These are phyloP conservation scores for Staphylotrichum longicolle DNA, from an alignment of 495 filamentous ascomycete species.

Conservation along the genomic window DNA sequence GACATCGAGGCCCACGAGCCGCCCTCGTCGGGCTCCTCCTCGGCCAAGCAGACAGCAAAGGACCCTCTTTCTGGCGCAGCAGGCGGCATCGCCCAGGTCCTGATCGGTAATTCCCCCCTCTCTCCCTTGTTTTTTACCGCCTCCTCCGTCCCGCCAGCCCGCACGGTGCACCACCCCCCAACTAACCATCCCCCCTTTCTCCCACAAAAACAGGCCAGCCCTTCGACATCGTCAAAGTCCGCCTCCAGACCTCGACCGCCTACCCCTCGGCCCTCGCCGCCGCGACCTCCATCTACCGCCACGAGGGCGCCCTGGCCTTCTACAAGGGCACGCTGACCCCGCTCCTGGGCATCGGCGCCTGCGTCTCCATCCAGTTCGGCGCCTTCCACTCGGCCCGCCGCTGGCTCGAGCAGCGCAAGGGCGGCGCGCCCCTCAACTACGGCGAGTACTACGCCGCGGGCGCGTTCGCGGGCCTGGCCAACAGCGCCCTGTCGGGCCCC, in stretches of 20 bases:
- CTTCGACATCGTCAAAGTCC: conserved; percentile 98
- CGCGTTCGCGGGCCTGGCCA: conserved; percentile 88
- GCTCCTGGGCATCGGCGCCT: conserved; percentile 92
- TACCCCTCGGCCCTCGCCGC: conserved; percentile 78
- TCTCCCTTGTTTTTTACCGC: not conserved
- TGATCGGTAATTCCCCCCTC: conserved; percentile 64
- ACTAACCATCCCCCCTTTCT: conserved; percentile 7
- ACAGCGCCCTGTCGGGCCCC: conserved; percentile 81
- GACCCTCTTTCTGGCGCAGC: conserved; percentile 88
- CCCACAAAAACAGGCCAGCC: conserved; percentile 70
- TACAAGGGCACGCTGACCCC: conserved; percentile 99
- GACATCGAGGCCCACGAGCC: conserved; percentile 36
- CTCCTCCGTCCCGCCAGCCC: not conserved
- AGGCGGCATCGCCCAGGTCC: conserved; percentile 89
- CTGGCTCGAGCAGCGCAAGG: conserved; percentile 72
- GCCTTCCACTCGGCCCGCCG: conserved; percentile 92
- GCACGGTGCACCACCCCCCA: not conserved
- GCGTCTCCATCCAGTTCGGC: conserved; percentile 96
- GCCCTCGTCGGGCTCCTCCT: conserved; percentile 19
- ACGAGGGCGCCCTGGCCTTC: conserved; percentile 88
- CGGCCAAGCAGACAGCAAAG: conserved; percentile 64
- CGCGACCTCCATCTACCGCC: conserved; percentile 77
- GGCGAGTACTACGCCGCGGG: conserved; percentile 86
- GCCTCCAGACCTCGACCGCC: conserved; percentile 81
- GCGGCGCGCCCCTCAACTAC: conserved; percentile 56